Evolutionary conservation across 257 asterid genomes (phyloP).

Genomic region (Petunia axillaris): DNA sequence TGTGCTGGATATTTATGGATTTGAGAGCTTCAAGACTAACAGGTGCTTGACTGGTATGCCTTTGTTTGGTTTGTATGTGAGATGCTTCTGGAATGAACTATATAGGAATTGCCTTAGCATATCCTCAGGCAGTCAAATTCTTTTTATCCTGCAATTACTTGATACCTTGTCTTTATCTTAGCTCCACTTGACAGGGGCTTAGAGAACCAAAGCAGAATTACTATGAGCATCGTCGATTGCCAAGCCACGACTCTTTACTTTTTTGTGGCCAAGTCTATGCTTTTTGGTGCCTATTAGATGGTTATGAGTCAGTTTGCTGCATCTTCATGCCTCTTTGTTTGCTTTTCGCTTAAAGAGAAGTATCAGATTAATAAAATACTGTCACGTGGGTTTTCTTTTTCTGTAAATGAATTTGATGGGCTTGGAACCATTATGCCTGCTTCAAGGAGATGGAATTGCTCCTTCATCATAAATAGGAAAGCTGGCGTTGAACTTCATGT

Average conservation of each 20-base stretch:
- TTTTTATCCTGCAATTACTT: background rate
- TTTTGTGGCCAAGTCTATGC: background rate
- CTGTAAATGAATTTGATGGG: conserved; percentile 7
- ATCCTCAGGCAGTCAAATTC: background rate
- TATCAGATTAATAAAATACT: background rate
- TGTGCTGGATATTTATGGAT: conserved; percentile 85
- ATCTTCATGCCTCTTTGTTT: conserved; percentile 4
- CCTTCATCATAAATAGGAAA: background rate
- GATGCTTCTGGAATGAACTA: conserved; percentile 26
- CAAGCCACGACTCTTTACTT: background rate
- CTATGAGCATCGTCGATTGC: background rate
- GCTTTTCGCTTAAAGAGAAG: background rate
- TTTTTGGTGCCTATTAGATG: conserved; percentile 9
- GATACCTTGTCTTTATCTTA: background rate
- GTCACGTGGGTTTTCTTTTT: background rate
- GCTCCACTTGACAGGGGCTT: background rate
- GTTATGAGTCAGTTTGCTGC: background rate
- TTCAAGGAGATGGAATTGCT: background rate
- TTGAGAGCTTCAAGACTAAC: conserved; percentile 94
- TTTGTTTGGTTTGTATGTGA: conserved; percentile 48
- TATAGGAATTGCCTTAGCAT: background rate
- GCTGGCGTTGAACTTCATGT: background rate
- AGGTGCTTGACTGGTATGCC: conserved; percentile 87
- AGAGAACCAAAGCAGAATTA: background rate
- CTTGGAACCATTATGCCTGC: background rate